Evolutionary conservation across 1,139 yeast species (phyloP).

Genomic region (Lodderomyces elongisporus): DNA sequence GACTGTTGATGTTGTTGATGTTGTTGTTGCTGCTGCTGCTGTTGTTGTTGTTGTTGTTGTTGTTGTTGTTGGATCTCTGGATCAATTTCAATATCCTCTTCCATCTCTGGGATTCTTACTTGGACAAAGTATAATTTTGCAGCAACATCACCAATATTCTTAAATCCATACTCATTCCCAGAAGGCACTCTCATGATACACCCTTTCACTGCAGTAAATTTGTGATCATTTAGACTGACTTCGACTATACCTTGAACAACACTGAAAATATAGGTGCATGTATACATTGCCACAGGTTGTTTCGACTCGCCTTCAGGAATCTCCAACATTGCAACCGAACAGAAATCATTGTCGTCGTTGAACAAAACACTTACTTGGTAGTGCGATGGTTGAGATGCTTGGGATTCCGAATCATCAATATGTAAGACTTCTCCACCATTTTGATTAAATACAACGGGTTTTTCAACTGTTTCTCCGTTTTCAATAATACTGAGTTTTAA

Average conservation of each 20-base stretch:
- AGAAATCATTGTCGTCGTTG: constrained; percentile 57
- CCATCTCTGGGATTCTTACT: constrained; percentile 27
- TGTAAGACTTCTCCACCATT: neutral
- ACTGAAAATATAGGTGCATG: constrained; percentile 68
- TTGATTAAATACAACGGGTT: constrained; percentile 2
- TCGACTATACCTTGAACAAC: constrained; percentile 69
- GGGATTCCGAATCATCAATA: constrained; percentile 1
- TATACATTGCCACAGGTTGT: constrained; percentile 57
- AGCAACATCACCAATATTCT: constrained; percentile 50
- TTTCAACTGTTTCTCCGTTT: constrained; percentile 22
- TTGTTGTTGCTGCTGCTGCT: no score
- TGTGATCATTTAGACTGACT: constrained; percentile 56
- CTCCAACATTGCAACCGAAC: constrained; percentile 74
- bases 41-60: no score
- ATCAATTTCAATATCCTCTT: no score
- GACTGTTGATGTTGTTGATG: no score
- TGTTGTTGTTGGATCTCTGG: no score
- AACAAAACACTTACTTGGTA: constrained; percentile 65
- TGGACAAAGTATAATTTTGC: constrained; percentile 78
- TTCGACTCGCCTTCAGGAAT: constrained; percentile 57
- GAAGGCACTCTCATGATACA: constrained; percentile 81
- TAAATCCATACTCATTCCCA: constrained; percentile 64
- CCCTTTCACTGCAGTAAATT: constrained; percentile 63
- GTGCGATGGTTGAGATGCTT: constrained; percentile 21
- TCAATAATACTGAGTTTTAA: constrained; percentile 50